phyloP scores from a whole-genome alignment of 2,329 filamentous ascomycete genomes.

The Parafenestella ontariensis region DNA sequence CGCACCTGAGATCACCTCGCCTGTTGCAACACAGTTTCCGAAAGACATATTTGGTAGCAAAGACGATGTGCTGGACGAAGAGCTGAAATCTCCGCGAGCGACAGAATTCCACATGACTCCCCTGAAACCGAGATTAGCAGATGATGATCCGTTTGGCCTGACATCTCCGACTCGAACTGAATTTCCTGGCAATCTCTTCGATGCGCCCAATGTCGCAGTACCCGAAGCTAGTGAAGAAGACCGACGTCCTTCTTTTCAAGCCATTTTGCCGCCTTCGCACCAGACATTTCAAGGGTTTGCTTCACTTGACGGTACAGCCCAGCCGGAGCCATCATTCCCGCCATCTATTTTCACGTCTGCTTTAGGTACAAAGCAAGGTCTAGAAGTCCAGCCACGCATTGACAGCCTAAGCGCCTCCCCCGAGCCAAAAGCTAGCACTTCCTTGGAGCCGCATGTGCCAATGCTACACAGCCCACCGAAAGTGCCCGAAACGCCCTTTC shows the following conservation, averaged over 20 bases:
- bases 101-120: slow-evolving; percentile 50
- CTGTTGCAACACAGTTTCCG: slow-evolving; percentile 48
- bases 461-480: slow-evolving; percentile 11
- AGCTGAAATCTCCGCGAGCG: slow-evolving; percentile 44
- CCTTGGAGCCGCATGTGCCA: slow-evolving; percentile 16
- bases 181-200: slow-evolving; percentile 44
- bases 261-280: slow-evolving; percentile 44
- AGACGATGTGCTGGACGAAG: slow-evolving; percentile 45
- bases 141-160: slow-evolving; percentile 47
- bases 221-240: slow-evolving; percentile 34
- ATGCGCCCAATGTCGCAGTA: slow-evolving; percentile 20
- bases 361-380: slow-evolving; percentile 16
- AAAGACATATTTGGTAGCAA: slow-evolving; percentile 35
- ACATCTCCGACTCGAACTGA: slow-evolving; percentile 52
- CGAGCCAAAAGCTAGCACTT: slow-evolving; percentile 15
- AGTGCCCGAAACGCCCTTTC: slow-evolving; percentile 28
- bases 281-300: slow-evolving; percentile 45
- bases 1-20: slow-evolving; percentile 43
- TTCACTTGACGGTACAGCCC: slow-evolving; percentile 45
- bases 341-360: slow-evolving; percentile 14
- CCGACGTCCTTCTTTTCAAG: slow-evolving; percentile 46
- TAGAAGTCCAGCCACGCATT: slow-evolving; percentile 19
- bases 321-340: slow-evolving; percentile 29
- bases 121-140: slow-evolving; percentile 38
- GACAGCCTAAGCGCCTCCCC: slow-evolving; percentile 36